phyloP scores from a whole-genome alignment of 2,329 filamentous ascomycete species.

The Stagonosporopsis chrysanthemi region DNA sequence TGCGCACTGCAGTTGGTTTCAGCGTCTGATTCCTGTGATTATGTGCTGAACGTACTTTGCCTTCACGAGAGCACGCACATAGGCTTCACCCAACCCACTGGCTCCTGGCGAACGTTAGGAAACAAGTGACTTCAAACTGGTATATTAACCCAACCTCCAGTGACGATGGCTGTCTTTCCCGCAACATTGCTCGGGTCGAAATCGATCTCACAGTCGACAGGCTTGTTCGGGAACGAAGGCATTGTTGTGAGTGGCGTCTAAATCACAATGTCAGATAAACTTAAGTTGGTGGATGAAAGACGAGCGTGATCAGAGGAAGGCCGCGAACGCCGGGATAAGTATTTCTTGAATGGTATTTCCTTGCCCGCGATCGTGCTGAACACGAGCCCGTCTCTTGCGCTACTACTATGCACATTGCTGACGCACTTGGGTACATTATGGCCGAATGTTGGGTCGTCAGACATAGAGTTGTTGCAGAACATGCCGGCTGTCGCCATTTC shows the following conservation, averaged over 20 bases:
- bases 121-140: background rate
- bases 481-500: background rate
- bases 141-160: slow-evolving; percentile 6
- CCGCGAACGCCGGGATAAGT: background rate
- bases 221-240: background rate
- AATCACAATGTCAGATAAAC: background rate
- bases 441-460: too few relatives aligned
- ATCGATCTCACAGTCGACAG: slow-evolving; percentile 5
- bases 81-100: background rate
- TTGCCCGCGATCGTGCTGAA: background rate
- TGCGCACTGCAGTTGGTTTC: background rate
- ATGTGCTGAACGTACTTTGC: background rate
- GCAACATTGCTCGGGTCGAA: slow-evolving; percentile 1
- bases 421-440: background rate
- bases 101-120: background rate
- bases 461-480: background rate
- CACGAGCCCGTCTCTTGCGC: background rate
- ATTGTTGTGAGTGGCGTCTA: background rate
- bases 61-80: background rate
- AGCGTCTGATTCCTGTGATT: background rate
- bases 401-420: background rate
- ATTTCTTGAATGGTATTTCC: background rate
- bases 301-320: too few relatives aligned
- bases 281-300: too few relatives aligned
- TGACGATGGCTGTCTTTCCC: slow-evolving; percentile 13